phyloP scores from a whole-genome alignment of 768 basidiomycete genomes.

The Melanogaster broomeanus region DNA sequence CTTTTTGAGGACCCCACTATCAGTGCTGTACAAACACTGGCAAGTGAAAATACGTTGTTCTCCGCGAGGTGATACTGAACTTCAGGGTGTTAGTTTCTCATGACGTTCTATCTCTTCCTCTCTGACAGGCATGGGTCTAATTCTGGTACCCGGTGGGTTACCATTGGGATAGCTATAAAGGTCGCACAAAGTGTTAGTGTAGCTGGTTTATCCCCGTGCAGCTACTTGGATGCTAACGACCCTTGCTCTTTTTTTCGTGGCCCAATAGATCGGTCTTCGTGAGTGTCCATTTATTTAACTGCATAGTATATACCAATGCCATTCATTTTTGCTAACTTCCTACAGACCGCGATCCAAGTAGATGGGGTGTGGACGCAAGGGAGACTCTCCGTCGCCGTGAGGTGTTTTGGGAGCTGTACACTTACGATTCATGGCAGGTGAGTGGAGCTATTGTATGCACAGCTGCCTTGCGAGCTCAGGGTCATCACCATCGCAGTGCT shows the following conservation, averaged over 20 bases:
- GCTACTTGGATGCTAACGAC: conserved; percentile 1
- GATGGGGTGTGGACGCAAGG: conserved; percentile 55
- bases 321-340: conserved; percentile 1
- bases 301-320: conserved; percentile 3
- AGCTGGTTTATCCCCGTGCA: conserved; percentile 6
- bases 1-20: conserved; percentile 71
- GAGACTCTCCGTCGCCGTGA: conserved; percentile 67
- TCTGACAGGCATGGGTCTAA: conserved; percentile 67
- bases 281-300: conserved; percentile 28
- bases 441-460: conserved; percentile 1
- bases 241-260: conserved; percentile 4
- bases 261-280: conserved; percentile 67
- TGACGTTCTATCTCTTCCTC: conserved; percentile 71
- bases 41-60: conserved; percentile 32
- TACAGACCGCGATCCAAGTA: conserved; percentile 69
- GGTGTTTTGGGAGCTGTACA: conserved; percentile 63
- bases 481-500: conserved; percentile 49
- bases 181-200: conserved; percentile 66
- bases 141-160: conserved; percentile 65
- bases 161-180: conserved; percentile 71
- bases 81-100: conserved; percentile 50
- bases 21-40: conserved; percentile 66
- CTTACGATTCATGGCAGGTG: conserved; percentile 38
- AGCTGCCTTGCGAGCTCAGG: conserved; percentile 28
- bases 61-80: conserved; percentile 32